phyloP scores from a whole-genome alignment of 2,329 filamentous ascomycete species.

The Pezicula carpinea region DNA sequence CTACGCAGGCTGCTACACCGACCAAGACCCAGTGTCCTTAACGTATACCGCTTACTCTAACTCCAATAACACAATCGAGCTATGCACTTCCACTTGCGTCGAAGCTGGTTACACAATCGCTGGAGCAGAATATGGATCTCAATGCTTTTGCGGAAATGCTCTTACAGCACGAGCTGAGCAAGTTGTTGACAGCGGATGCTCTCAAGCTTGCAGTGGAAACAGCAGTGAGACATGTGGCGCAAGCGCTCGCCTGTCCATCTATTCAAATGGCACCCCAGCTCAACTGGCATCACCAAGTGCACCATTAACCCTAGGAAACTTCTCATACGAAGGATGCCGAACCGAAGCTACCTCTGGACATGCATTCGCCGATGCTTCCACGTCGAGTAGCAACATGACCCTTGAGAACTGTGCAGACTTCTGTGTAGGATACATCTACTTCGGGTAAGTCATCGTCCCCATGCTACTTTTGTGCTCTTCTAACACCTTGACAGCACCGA shows the following conservation, averaged over 20 bases:
- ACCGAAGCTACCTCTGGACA: background rate
- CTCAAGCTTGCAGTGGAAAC: constrained; percentile 14
- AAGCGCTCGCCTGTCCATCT: constrained; percentile 10
- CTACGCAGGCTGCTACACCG: constrained; percentile 32
- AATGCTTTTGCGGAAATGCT: constrained; percentile 1
- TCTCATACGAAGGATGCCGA: background rate
- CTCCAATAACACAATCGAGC: constrained; percentile 18
- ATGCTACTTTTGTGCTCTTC: too few relatives aligned
- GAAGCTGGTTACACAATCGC: constrained; percentile 29
- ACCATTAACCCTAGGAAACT: background rate
- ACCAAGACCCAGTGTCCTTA: constrained; percentile 22
- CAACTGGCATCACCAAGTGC: background rate
- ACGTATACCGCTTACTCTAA: constrained; percentile 10
- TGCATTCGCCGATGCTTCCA: background rate
- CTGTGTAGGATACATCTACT: constrained; percentile 25
- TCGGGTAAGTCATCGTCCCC: constrained; percentile 16
- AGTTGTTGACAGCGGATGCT: background rate
- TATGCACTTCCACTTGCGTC: constrained; percentile 18
- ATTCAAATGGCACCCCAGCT: constrained; percentile 3
- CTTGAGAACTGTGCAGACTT: constrained; percentile 23
- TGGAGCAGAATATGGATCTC: constrained; percentile 24
- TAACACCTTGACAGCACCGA: too few relatives aligned
- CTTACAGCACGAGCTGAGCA: background rate
- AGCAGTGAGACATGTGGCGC: constrained; percentile 25
- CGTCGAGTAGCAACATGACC: constrained; percentile 21